These are phyloP conservation scores for Tilletia caries DNA, from an alignment of 1,284 basidiomycete species.

Conservation along the genomic window DNA sequence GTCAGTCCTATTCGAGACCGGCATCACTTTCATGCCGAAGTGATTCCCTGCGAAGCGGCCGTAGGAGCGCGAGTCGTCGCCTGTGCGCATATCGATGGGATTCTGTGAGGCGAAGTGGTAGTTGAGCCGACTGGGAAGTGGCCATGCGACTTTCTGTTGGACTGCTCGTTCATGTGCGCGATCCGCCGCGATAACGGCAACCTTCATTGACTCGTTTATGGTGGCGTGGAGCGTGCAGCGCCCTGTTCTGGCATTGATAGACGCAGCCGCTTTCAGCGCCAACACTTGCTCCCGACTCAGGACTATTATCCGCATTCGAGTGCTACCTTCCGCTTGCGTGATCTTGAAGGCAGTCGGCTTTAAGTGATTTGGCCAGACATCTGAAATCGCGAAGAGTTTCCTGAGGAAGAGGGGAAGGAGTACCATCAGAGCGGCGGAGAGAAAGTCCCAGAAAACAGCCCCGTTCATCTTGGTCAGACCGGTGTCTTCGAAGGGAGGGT, in stretches of 20 bases:
- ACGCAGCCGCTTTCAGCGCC: neutral
- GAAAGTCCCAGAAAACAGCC: neutral
- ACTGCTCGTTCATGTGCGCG: neutral
- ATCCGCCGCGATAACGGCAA: slow-evolving; percentile 6
- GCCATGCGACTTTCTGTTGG: neutral
- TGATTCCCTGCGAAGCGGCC: slow-evolving; percentile 9
- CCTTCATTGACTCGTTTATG: slow-evolving; percentile 4
- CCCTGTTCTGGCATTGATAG: neutral
- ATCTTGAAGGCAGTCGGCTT: neutral
- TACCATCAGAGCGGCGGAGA: neutral
- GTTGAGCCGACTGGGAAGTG: neutral
- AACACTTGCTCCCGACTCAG: neutral
- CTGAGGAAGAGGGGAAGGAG: neutral
- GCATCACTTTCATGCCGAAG: neutral
- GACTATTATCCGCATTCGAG: neutral
- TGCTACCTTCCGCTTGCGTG: neutral
- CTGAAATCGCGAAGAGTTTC: neutral
- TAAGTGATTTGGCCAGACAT: neutral
- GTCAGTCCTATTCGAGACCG: neutral
- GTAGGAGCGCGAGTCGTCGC: neutral
- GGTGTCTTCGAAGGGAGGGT: neutral
- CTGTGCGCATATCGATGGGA: neutral
- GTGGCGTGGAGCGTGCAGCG: neutral
- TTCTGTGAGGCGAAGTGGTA: slow-evolving; percentile 1
- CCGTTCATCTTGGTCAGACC: neutral